These are phyloP conservation scores for Lablab purpureus DNA, from an alignment of 306 rosid genomes.

Conservation along the genomic window DNA sequence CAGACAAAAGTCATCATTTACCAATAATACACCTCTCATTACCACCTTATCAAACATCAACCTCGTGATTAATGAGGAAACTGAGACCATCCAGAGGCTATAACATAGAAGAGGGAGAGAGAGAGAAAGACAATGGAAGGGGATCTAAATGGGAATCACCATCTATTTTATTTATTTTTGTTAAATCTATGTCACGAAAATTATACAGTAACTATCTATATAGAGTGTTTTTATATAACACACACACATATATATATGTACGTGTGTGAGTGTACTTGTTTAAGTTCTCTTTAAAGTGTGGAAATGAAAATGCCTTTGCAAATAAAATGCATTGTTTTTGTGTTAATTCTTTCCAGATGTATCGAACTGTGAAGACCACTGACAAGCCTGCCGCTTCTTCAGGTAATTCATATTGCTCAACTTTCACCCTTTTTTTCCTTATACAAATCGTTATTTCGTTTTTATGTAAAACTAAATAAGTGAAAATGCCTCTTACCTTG, in stretches of 20 bases:
- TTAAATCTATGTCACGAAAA: neutral
- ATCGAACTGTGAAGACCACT: slow-evolving; percentile 95
- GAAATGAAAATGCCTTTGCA: slow-evolving; percentile 23
- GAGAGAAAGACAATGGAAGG: slow-evolving; percentile 9
- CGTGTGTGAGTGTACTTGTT: neutral
- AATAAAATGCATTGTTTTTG: slow-evolving; percentile 21
- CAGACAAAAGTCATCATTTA: slow-evolving; percentile 74
- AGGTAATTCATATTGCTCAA: slow-evolving; percentile 82
- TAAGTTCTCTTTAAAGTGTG: slow-evolving; percentile 15
- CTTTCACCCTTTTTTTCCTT: slow-evolving; percentile 24
- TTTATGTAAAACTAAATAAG: neutral
- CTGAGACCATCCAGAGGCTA: slow-evolving; percentile 46
- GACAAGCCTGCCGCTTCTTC: slow-evolving; percentile 95
- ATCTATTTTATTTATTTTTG: neutral
- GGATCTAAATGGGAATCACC: slow-evolving; percentile 38
- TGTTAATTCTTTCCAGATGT: slow-evolving; percentile 70
- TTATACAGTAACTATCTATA: too few relatives aligned
- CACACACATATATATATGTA: neutral
- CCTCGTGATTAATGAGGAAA: slow-evolving; percentile 77
- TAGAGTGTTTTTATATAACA: too few relatives aligned
- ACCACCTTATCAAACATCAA: slow-evolving; percentile 63
- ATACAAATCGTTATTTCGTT: neutral
- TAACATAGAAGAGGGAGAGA: neutral
- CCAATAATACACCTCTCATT: slow-evolving; percentile 63
- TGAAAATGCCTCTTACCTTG: slow-evolving; percentile 40